Evolutionary conservation across 306 rosid species (phyloP).

Genomic region (Myrica gale): DNA sequence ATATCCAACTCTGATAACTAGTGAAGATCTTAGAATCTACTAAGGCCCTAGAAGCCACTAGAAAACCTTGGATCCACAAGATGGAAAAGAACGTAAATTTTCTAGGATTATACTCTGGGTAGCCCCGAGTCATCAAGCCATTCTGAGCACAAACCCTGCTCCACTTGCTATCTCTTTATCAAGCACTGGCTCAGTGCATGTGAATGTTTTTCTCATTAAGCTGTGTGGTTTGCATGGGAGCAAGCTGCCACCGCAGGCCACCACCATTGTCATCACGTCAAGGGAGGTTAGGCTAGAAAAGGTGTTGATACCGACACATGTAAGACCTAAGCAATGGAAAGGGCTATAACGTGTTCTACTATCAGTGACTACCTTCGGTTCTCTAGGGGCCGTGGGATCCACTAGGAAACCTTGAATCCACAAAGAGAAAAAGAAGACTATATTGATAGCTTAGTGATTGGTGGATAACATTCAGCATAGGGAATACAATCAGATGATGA

Average conservation of each 20-base stretch:
- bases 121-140: no score
- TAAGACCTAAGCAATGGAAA: neutral
- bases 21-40: neutral
- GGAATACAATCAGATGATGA: no score
- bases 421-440: neutral
- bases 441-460: neutral
- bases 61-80: neutral
- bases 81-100: neutral
- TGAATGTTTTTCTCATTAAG: no score
- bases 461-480: neutral
- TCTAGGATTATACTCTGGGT: no score
- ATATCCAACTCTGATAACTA: neutral
- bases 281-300: no score
- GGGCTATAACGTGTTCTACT: neutral
- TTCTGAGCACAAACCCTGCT: no score
- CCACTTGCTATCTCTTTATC: no score
- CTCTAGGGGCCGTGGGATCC: neutral
- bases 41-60: neutral
- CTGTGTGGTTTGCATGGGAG: no score
- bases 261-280: no score
- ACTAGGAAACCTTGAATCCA: neutral
- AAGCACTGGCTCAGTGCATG: no score
- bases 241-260: no score
- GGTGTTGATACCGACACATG: no score
- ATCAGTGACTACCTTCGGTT: neutral